These are phyloP conservation scores for Oleoguttula mirabilis DNA, from an alignment of 495 filamentous ascomycete genomes.

Conservation along the genomic window DNA sequence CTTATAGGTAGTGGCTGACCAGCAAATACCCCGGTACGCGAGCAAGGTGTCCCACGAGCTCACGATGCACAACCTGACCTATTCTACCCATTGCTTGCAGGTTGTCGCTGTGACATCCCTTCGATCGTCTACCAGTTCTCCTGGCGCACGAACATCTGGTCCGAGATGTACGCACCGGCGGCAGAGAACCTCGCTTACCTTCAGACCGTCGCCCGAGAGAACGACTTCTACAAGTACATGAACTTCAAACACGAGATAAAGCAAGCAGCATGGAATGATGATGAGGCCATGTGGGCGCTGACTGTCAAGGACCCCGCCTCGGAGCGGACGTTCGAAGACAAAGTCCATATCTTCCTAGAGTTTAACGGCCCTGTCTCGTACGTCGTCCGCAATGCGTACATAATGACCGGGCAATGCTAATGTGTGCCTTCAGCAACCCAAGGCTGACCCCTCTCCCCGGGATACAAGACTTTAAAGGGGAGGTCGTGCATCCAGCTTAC, in stretches of 20 bases:
- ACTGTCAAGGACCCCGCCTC: slow-evolving; percentile 3
- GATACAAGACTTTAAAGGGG: slow-evolving; percentile 9
- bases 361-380: slow-evolving; percentile 10
- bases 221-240: slow-evolving; percentile 7
- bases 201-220: slow-evolving; percentile 4
- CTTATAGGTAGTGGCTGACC: slow-evolving; percentile 2
- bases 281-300: slow-evolving; percentile 7
- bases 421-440: slow-evolving; percentile 2
- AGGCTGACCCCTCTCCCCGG: slow-evolving; percentile 3
- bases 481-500: slow-evolving; percentile 7
- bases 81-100: too few species aligned
- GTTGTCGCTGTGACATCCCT: slow-evolving; percentile 7
- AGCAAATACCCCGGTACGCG: slow-evolving; percentile 6
- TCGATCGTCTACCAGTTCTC: slow-evolving; percentile 9
- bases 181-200: slow-evolving; percentile 8
- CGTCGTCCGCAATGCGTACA: not conserved
- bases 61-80: too few species aligned
- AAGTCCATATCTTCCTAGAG: slow-evolving; percentile 7
- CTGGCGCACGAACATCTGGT: slow-evolving; percentile 11
- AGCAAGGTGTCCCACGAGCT: too few species aligned
- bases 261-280: slow-evolving; percentile 2
- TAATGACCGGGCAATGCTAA: too few species aligned
- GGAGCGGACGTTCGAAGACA: slow-evolving; percentile 1
- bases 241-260: slow-evolving; percentile 7
- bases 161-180: slow-evolving; percentile 11